Evolutionary conservation across 331 rosid species (phyloP), one percentile per base, ranked within the genome.

Genomic region (Malus hybrid): DNA sequence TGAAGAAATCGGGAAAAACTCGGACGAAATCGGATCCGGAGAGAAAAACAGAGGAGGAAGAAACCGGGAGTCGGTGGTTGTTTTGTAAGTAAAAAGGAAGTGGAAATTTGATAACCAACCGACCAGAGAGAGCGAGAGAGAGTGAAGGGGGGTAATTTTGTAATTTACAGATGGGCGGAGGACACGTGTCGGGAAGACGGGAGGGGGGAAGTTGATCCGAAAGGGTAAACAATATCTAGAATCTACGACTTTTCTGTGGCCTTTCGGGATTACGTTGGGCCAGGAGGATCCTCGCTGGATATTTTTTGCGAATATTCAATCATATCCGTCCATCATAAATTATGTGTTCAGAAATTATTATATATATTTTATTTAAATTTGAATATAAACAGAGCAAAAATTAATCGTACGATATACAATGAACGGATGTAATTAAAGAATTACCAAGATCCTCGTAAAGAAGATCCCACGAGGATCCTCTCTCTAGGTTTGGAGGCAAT

Each of bases 121-220:
- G 85, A 76, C 80, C 69, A 78, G 78, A 73, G 28, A 75, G 64
- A 22, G 62, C 75, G 80, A 48, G 79, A 28, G 29, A 28, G 29
- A 77, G 82, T 9, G 55, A 20, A 18, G 31, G 46, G 80, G 80
- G 80, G 85, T 67, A 82, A 70, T 84, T 75, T 79, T 82, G 74
- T 60, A 14, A 65, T 27, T 10, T 1, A n/a, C 81, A 31, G 80
- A 87, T 84, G 3, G 20, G 42, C 16, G 7, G 14, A 8, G 8
- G 27, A 78, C 96, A 83, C 93, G 89, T 88, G 86, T 73, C 32
- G 1, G 0, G 4, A 19, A 6, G 80, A 72, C 65, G 81, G 77
- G 19, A 16, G 9, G 15, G 76, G 19, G 22, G 6, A 10, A 11
- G 65, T 42, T 72, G 75, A 63, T 72, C 72, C n/a, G 34, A 22